A percentile compares a stretch with the other conserved stretches of the same genome.
Evolutionary conservation across 768 basidiomycete genomes (phyloP).

Genomic region (Russula emetica): DNA sequence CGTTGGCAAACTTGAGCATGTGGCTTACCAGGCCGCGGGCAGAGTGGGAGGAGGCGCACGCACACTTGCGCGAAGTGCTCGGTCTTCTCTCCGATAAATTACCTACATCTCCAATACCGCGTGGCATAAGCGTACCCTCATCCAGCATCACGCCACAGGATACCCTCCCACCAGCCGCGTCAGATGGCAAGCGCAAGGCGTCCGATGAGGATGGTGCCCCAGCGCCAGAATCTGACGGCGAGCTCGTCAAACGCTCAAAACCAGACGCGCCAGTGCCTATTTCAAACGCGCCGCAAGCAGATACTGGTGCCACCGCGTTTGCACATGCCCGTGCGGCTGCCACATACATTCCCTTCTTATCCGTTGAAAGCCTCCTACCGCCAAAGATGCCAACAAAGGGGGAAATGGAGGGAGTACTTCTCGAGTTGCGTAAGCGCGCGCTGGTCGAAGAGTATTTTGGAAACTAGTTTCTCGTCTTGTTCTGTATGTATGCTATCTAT

Average conservation of each 20-base stretch:
- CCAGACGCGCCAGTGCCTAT: conserved; percentile 25
- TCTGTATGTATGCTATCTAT: not conserved
- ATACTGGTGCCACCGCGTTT: conserved; percentile 31
- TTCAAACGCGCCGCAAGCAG: conserved; percentile 12
- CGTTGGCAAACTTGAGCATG: too few relatives aligned
- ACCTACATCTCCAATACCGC: conserved; percentile 50
- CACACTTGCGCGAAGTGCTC: conserved; percentile 19
- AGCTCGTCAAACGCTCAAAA: conserved; percentile 35
- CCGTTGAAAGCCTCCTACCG: conserved; percentile 63
- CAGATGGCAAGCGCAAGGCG: conserved; percentile 53
- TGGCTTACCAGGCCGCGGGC: not conserved
- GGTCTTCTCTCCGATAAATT: conserved; percentile 36
- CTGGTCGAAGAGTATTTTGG: conserved; percentile 77
- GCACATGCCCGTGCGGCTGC: conserved; percentile 55
- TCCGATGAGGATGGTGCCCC: conserved; percentile 42
- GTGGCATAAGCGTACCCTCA: conserved; percentile 32
- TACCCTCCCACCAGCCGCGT: conserved; percentile 27
- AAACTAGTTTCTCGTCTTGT: conserved; percentile 29
- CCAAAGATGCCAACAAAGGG: conserved; percentile 70
- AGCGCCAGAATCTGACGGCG: conserved; percentile 33
- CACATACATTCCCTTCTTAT: conserved; percentile 69
- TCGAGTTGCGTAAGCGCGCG: conserved; percentile 74
- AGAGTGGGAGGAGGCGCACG: conserved; percentile 17
- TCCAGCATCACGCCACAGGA: conserved; percentile 30
- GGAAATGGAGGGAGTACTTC: conserved; percentile 57